Base-by-base conservation (phyloP, 192 early-diverging fungal species). In the Coemansia sp. region DNA sequence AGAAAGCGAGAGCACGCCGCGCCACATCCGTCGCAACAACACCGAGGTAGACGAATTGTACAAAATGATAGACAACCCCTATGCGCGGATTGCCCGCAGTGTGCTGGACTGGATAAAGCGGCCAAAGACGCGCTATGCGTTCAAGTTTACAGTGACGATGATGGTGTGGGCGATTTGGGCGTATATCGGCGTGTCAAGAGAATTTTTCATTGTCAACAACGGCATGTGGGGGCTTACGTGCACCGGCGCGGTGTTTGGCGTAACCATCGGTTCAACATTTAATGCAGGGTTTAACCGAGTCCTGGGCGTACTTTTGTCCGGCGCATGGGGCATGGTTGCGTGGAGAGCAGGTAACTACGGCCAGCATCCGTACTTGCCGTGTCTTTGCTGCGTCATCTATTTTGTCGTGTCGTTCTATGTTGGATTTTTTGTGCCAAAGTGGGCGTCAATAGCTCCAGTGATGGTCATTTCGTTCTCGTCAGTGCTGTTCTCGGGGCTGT, bases 151-250 rank as follows among this genome's bases (percentile, higher is more conserved):
- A 3, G 53, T 65, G 8, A 62, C 67, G 8, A 71, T 77, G 66
- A 71, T 77, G 75, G 54, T 40, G 8, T 77, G 75, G 75, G 61
- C 66, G 2, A 48, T 77, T 24, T 77, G 75, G 75, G 52, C 75
- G n/a, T 77, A 54, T 38, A 47, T 77, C n/a, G 31, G 58, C 38
- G 25, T 61, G 18, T 65, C 70, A 5, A 26, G 57, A 12, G 15
- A 31, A 2, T 77, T 77, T 38, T 77, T 68, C 46, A 42, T 36
- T 9, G 11, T 11, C 3, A 68, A 64, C 44, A 71, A 68, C 58
- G 69, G 57, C 7, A 20, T 55, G 4, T 77, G 75, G 75, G 75
- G 75, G 11, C 51, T 77, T 3, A 61, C 66, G 1, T 62, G 69
- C 50, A 77, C 71, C 28, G 62, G 57, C 53, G 25, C 68, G 4